Evolutionary conservation across 75 land plant species (phyloP), one percentile per base, ranked within the genome.

Genomic region (Cupressus sempervirens): DNA sequence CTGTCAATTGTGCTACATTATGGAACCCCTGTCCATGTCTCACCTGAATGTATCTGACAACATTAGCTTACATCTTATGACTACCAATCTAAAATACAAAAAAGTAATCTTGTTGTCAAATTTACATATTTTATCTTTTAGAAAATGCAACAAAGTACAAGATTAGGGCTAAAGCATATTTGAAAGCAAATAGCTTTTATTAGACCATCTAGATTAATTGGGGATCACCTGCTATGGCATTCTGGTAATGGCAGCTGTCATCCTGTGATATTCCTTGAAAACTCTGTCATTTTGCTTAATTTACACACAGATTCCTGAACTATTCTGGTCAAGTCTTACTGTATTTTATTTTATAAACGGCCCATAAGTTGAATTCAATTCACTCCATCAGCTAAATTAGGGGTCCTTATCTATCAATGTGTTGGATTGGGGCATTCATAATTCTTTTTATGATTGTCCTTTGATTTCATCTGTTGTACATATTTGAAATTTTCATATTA

Each of bases 21-120:
- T 97, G 99, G 86, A 91, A 87, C 9, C 99, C 99, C 86, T 97
- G 98, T 30, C 93, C 99, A 89, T 97, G 99, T 84, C 99, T 93
- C 58, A 96, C 97, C 97, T 87, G 84, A 38, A 87, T 52, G 53
- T 29, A 82, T 82, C 2, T 15, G 15, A 53, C 53, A 20, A 82
- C n/a, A 50, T 52, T 30, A 79, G 29, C 45, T 79, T 45, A 30
- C n/a, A 43, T 79, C 15, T 7, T 38, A 79, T 79, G 81, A 9
- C n/a, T 45, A 23, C 50, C 48, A 45, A 45, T 45, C 14, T 79
- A 45, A 79, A 10, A 79, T n/a, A 79, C n/a, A 79, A 26, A 79
- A n/a, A 45, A 45, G 30, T 4, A 79, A 79, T 79, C 12, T 79
- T n/a, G n/a, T 76, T 76, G 79, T 76, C n/a, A 38, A 76, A 76